phyloP scores from a whole-genome alignment of 2,329 filamentous ascomycete species.

The Fonsecaea nubica region DNA sequence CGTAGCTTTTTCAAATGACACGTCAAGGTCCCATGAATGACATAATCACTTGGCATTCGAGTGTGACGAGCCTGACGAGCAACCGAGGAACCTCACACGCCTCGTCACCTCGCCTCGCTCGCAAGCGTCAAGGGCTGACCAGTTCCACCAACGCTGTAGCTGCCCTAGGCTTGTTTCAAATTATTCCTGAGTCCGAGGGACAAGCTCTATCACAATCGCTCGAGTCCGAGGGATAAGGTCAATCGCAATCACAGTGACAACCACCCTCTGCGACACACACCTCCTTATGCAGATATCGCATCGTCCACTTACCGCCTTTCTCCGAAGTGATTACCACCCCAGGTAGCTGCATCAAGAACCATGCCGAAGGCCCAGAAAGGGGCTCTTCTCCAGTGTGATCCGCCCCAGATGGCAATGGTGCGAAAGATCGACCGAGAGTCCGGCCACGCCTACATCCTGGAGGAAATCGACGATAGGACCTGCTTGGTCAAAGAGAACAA shows the following conservation, averaged over 20 bases:
- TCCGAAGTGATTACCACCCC: conserved; percentile 3
- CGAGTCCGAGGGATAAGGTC: neutral
- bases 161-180: conserved; percentile 3
- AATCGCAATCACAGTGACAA: conserved; percentile 5
- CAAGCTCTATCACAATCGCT: too few relatives aligned
- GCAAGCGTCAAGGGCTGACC: neutral
- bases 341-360: conserved; percentile 1
- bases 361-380: conserved; percentile 42
- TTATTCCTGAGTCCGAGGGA: neutral
- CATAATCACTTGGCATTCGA: neutral
- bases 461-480: conserved; percentile 41
- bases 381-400: conserved; percentile 41
- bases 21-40: neutral
- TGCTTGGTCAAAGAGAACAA: conserved; percentile 42
- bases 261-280: neutral
- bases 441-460: conserved; percentile 40
- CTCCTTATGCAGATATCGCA: neutral
- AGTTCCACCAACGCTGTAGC: neutral
- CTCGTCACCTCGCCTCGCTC: neutral
- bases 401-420: conserved; percentile 43
- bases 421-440: conserved; percentile 40
- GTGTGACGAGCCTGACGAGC: neutral
- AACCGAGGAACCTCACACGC: neutral
- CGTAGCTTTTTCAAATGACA: neutral
- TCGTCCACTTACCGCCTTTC: conserved; percentile 7